Percentiles rank a stretch among this genome's conserved stretches.
phyloP scores from a whole-genome alignment of 108 stramenopile species.

The Cyclotella choctawhatcheeana region DNA sequence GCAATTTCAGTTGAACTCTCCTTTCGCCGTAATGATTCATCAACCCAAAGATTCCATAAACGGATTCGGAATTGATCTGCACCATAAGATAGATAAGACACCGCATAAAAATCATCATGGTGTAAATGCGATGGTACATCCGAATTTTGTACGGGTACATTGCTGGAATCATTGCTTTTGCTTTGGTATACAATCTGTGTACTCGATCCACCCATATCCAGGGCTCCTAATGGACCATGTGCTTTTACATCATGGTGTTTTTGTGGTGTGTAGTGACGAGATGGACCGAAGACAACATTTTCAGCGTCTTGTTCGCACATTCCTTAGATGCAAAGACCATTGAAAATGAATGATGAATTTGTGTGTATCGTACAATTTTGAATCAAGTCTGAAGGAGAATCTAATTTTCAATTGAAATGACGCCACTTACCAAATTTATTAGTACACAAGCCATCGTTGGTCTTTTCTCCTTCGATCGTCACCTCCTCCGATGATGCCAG shows the following conservation, averaged over 20 bases:
- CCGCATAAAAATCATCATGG: slow-evolving; percentile 82
- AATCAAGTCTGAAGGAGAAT: background rate
- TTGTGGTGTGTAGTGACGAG: slow-evolving; percentile 44
- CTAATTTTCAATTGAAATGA: too few species aligned
- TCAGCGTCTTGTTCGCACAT: slow-evolving; percentile 58
- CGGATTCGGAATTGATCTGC: slow-evolving; percentile 90
- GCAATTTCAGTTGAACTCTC: background rate
- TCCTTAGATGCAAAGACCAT: background rate
- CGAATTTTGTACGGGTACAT: background rate
- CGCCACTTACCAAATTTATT: slow-evolving; percentile 50
- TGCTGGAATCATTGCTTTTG: slow-evolving; percentile 2
- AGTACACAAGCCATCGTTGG: slow-evolving; percentile 38
- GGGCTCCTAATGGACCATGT: slow-evolving; percentile 73
- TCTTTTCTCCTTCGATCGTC: background rate
- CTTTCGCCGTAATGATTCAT: slow-evolving; percentile 43
- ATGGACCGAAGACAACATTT: slow-evolving; percentile 51
- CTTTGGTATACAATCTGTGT: slow-evolving; percentile 83
- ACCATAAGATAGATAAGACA: slow-evolving; percentile 86
- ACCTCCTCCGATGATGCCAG: too few species aligned
- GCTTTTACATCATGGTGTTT: slow-evolving; percentile 26
- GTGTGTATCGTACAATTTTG: background rate
- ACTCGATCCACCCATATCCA: slow-evolving; percentile 90
- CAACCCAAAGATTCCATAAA: slow-evolving; percentile 78
- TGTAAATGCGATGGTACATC: slow-evolving; percentile 58
- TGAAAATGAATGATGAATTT: background rate